A percentile compares a stretch with the other conserved stretches of the same genome.
These are phyloP conservation scores for Pestalotiopsis sp. DNA, from an alignment of 2,329 filamentous ascomycete species.

Conservation along the genomic window DNA sequence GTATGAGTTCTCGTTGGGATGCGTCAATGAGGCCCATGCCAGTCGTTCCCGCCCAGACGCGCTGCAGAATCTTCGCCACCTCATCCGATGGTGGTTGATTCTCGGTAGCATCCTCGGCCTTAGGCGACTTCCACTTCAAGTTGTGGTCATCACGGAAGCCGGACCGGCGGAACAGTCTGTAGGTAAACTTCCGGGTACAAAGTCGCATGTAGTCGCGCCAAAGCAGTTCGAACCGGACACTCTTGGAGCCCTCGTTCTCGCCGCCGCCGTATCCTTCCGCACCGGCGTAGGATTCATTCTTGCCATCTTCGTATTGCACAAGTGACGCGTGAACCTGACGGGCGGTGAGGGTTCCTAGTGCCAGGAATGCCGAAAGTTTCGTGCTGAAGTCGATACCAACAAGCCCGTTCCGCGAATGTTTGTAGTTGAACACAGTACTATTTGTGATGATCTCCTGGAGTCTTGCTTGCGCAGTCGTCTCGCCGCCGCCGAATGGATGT, in stretches of 20 bases:
- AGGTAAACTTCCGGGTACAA: constrained; percentile 70
- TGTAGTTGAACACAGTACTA: constrained; percentile 66
- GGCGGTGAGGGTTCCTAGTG: constrained; percentile 72
- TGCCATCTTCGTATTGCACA: constrained; percentile 69
- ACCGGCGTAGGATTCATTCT: constrained; percentile 38
- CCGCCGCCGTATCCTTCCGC: constrained; percentile 66
- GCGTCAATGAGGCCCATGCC: constrained; percentile 80
- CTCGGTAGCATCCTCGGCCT: constrained; percentile 27
- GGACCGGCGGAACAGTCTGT: constrained; percentile 63
- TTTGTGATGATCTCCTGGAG: constrained; percentile 53
- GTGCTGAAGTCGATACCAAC: constrained; percentile 73
- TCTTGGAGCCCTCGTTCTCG: constrained; percentile 71
- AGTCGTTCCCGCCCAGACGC: constrained; percentile 69
- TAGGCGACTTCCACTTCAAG: constrained; percentile 52
- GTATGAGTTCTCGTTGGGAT: constrained; percentile 71
- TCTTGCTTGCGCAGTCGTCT: constrained; percentile 61
- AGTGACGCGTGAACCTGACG: constrained; percentile 73
- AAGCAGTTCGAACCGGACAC: constrained; percentile 72
- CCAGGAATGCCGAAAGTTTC: constrained; percentile 74
- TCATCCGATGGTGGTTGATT: constrained; percentile 45
- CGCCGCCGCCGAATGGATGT: constrained; percentile 71
- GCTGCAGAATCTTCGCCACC: constrained; percentile 50
- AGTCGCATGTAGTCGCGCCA: constrained; percentile 85
- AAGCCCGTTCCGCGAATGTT: constrained; percentile 71
- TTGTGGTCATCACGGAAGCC: constrained; percentile 60